Evolutionary conservation across 352 stramenopile genomes (phyloP).

Genomic region (Phytophthora cactorum): DNA sequence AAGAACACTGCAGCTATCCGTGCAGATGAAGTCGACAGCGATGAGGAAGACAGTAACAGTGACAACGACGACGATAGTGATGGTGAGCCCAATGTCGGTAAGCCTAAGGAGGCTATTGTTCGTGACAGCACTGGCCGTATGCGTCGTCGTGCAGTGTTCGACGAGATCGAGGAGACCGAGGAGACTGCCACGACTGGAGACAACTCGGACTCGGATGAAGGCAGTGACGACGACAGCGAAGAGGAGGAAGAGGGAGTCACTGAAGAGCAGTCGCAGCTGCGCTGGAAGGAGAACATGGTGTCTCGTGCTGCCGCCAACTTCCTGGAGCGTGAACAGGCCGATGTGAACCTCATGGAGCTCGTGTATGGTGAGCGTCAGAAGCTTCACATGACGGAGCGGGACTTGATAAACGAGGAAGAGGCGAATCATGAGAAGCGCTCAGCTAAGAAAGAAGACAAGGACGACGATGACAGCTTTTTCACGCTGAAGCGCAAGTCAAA

Average conservation of each 20-base stretch:
- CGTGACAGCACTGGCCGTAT: slow-evolving; percentile 74
- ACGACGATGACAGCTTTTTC: slow-evolving; percentile 84
- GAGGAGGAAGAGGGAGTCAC: slow-evolving; percentile 57
- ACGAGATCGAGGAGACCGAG: slow-evolving; percentile 38
- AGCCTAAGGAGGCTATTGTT: slow-evolving; percentile 72
- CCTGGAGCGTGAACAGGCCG: slow-evolving; percentile 76
- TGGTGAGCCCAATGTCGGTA: slow-evolving; percentile 49
- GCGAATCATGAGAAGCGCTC: slow-evolving; percentile 37
- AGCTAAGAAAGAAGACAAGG: slow-evolving; percentile 30
- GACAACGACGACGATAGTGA: slow-evolving; percentile 62
- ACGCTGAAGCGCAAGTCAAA: slow-evolving; percentile 70
- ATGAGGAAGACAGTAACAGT: slow-evolving; percentile 58
- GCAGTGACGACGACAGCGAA: slow-evolving; percentile 44
- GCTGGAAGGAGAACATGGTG: slow-evolving; percentile 90
- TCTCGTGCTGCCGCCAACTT: slow-evolving; percentile 88
- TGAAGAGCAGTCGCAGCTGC: slow-evolving; percentile 71
- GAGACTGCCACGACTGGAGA: slow-evolving; percentile 25
- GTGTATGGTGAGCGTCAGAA: slow-evolving; percentile 90
- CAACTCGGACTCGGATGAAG: slow-evolving; percentile 46
- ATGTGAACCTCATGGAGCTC: slow-evolving; percentile 92
- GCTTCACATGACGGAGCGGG: slow-evolving; percentile 80
- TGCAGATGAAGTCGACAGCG: slow-evolving; percentile 80
- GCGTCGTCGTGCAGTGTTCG: slow-evolving; percentile 82
- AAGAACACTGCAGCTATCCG: slow-evolving; percentile 91
- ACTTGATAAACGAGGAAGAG: slow-evolving; percentile 68